A percentile compares a stretch with the other conserved stretches of the same genome.
These are phyloP conservation scores for Ophiosphaerella herpotricha DNA, from an alignment of 2,329 filamentous ascomycete species.

Conservation along the genomic window DNA sequence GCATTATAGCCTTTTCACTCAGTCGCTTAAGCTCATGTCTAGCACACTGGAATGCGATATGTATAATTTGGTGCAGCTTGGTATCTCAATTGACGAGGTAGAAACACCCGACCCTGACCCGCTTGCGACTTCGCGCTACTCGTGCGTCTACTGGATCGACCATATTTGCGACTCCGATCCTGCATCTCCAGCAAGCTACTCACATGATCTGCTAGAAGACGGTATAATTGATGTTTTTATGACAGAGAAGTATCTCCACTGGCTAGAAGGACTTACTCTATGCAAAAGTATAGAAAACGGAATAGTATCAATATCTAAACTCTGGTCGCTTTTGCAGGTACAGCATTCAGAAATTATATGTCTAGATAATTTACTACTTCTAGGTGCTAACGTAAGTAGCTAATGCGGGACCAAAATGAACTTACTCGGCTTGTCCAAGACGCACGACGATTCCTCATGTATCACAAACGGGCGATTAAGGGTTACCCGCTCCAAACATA, in stretches of 20 bases:
- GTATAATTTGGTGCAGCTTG: neutral
- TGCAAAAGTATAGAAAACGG: conserved; percentile 9
- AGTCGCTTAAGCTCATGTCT: conserved; percentile 17
- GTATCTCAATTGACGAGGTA: conserved; percentile 20
- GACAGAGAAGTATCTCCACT: conserved; percentile 10
- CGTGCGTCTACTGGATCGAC: conserved; percentile 42
- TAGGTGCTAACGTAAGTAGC: no score
- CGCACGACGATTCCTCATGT: conserved; percentile 26
- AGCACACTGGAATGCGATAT: conserved; percentile 21
- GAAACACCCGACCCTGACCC: conserved; percentile 27
- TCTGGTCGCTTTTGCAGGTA: neutral
- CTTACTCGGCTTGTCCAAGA: conserved; percentile 15
- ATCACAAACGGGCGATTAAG: conserved; percentile 22
- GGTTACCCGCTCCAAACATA: conserved; percentile 28
- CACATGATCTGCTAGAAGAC: neutral
- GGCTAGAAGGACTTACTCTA: conserved; percentile 12
- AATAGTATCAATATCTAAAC: conserved; percentile 8
- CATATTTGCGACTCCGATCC: conserved; percentile 30
- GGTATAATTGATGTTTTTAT: conserved; percentile 4
- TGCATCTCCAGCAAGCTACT: conserved; percentile 1
- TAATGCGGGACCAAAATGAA: neutral
- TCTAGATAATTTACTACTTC: neutral
- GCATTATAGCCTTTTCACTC: neutral
- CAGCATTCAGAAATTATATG: neutral
- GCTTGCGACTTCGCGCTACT: conserved; percentile 26